Base-by-base conservation (phyloP, 73 alveolate genomes). In the Uronychia binucleata region DNA sequence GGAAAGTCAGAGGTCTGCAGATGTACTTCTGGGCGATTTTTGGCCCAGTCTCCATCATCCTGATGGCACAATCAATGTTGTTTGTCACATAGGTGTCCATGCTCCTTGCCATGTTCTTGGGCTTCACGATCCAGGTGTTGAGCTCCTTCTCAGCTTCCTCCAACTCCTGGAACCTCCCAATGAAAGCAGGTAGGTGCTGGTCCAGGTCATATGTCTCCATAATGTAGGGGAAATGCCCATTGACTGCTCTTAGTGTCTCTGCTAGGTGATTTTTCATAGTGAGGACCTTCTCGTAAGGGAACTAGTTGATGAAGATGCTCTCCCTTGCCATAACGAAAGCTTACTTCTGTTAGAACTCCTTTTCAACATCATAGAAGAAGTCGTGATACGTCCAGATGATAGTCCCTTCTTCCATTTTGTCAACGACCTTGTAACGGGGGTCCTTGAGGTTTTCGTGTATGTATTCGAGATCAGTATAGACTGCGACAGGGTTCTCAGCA, bases 1-100 rank as follows among this genome's bases (percentile, higher is more conserved):
- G 85, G 74, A 91, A 80, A 19, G 87, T 67, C 77, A 75, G 78
- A 28, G 99, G 99, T n/a, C 90, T 85, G 57, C 86, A 80, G 81
- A 96, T 84, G 81, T 98, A 98, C 83, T 97, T 98, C 81, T 98
- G 93, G 30, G 97, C 97, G 27, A 98, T 86, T 89, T 97, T 94
- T 0, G 99, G 99, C n/a, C 99, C 99, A 29, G 99, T 97, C 83
- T 98, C 99, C 31, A 95, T 82, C 59, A 85, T 67, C 59, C 99
- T 86, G 79, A 97, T 75, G 30, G 97, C 93, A 81, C 90, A 91
- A 84, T 98, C 99, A 31, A 97, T 79, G 87, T 94, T 93, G 83
- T 92, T 85, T 8, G 99, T 98, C 26, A 98, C 96, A 28, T 85
- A 81, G 91, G 96, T 91, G 93, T 97, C 99, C 94, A 94, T 92